These are phyloP conservation scores for Neurospora sp. DNA, from an alignment of 495 filamentous ascomycete species.

Conservation along the genomic window DNA sequence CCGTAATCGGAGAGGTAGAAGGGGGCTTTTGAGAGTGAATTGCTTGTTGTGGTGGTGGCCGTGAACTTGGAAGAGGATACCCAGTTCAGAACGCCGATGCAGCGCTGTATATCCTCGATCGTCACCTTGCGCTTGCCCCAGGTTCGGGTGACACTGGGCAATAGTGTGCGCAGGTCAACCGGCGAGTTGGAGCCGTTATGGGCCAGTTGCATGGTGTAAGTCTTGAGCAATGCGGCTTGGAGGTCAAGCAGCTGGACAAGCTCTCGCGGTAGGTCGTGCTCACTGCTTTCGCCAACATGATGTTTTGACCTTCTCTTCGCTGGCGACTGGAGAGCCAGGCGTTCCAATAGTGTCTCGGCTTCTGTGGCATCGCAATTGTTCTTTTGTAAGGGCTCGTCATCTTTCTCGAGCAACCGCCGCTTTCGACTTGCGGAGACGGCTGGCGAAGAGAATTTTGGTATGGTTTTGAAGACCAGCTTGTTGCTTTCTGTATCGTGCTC, in stretches of 20 bases:
- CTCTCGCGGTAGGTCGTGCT: constrained; percentile 36
- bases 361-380: constrained; percentile 3
- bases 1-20: constrained; percentile 53
- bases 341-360: constrained; percentile 28
- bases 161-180: constrained; percentile 46
- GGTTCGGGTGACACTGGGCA: constrained; percentile 41
- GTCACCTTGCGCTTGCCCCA: constrained; percentile 53
- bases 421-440: constrained; percentile 11
- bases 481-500: background rate
- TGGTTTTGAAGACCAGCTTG: background rate
- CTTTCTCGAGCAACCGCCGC: constrained; percentile 7
- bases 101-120: constrained; percentile 47
- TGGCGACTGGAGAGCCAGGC: constrained; percentile 28
- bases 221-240: constrained; percentile 47
- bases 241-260: constrained; percentile 46
- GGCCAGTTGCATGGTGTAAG: constrained; percentile 48
- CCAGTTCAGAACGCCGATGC: constrained; percentile 41
- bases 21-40: constrained; percentile 13
- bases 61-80: constrained; percentile 5
- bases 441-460: background rate
- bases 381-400: constrained; percentile 5
- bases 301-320: constrained; percentile 8
- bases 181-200: constrained; percentile 55
- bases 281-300: background rate
- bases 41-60: background rate